Base-by-base conservation (phyloP, 140 eudicot species). In the Ambrosia hybrid region DNA sequence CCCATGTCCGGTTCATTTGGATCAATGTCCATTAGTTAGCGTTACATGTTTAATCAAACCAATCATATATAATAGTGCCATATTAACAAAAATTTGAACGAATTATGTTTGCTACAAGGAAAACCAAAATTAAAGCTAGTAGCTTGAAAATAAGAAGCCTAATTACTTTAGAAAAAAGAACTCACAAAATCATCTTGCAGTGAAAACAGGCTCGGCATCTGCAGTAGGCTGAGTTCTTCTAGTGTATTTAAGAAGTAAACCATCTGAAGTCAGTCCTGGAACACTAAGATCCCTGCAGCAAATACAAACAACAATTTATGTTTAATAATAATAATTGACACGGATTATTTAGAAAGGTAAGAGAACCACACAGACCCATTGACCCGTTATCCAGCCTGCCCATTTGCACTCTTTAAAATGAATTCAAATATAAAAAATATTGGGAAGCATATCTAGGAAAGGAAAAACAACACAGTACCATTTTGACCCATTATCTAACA, bases 201-300 rank as follows among this genome's bases (percentile, higher is more conserved):
- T 88, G 62, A 88, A 88, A 72, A 90, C 84, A 55, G 99, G 99
- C 60, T 94, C 99, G 1, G 88, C 61, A 72, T 84, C 89, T 2
- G 79, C 74, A 65, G 88, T 88, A 65, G 99, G 96, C 82, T 91
- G 99, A 73, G 83, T 86, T 82, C 97, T 83, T 78, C 97, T 79
- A 39, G 99, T 91, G 81, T 90, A 94, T 75, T 94, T 90, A 17
- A 90, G 99, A 6, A 94, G 96, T 75, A 94, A 86, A 71, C 86
- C 97, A 59, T 94, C 99, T 59, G 99, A 84, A 75, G 97, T 84
- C 66, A 94, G 96, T 57, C 99, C 99, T 6, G 99, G 97, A 72
- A 94, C 99, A 72, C 83, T 84, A 68, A 94, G 79, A 82, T 94
- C 99, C 88, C 99, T 94, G 66, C 45, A 85, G 6, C 12, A 67